phyloP scores from a whole-genome alignment of 192 early-diverging fungal species.

The Podila horticola region DNA sequence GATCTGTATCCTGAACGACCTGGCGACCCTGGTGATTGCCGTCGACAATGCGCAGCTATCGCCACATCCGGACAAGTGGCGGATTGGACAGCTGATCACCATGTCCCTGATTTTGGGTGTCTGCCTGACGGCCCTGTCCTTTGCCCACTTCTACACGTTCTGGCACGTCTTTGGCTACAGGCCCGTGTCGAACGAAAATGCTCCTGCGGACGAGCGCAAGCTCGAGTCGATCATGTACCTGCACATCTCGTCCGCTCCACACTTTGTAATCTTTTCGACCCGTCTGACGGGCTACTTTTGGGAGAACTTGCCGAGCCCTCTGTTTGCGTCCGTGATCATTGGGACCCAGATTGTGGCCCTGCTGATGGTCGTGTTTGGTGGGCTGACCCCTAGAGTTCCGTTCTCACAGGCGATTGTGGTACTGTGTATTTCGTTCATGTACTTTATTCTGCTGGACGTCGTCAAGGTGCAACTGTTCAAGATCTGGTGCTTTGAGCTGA shows the following conservation, averaged over 20 bases:
- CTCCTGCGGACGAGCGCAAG: constrained; percentile 56
- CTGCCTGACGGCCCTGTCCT: constrained; percentile 80
- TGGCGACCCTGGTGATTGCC: constrained; percentile 90
- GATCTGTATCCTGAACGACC: constrained; percentile 94
- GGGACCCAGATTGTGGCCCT: constrained; percentile 89
- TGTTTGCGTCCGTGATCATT: constrained; percentile 75
- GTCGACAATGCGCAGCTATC: constrained; percentile 97
- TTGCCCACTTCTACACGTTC: constrained; percentile 85
- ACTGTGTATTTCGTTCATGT: constrained; percentile 72
- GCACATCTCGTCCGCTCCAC: constrained; percentile 80
- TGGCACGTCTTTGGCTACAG: constrained; percentile 19
- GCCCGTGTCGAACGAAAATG: constrained; percentile 37
- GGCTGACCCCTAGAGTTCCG: constrained; percentile 57
- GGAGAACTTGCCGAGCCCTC: constrained; percentile 75
- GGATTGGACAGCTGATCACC: constrained; percentile 91
- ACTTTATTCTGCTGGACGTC: constrained; percentile 81
- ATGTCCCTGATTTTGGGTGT: constrained; percentile 81
- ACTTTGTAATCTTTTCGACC: constrained; percentile 92
- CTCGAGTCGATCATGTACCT: constrained; percentile 87
- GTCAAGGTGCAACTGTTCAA: constrained; percentile 84
- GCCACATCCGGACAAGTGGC: constrained; percentile 92
- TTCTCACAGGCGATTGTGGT: constrained; percentile 71
- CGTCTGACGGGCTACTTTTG: constrained; percentile 82
- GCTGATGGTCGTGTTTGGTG: constrained; percentile 73
- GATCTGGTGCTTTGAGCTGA: constrained; percentile 85